A percentile compares a stretch with the other conserved stretches of the same genome.
These are phyloP conservation scores for Phialophora verrucosa DNA, from an alignment of 2,329 filamentous ascomycete species.

Conservation along the genomic window DNA sequence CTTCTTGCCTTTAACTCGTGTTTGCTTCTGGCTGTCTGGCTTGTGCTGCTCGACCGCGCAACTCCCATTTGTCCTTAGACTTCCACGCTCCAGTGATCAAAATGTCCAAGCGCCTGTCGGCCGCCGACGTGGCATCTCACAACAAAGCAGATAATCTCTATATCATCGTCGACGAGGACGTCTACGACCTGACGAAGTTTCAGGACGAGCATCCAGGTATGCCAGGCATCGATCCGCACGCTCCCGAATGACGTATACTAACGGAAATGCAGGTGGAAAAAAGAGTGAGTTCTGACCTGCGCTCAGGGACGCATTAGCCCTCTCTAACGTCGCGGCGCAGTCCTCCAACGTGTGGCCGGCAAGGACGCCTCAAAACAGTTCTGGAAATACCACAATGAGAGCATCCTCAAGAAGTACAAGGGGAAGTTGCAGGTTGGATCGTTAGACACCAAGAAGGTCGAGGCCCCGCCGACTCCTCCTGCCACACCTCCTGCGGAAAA, in stretches of 20 bases:
- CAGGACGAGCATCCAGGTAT: slow-evolving; percentile 76
- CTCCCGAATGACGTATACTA: slow-evolving; percentile 24
- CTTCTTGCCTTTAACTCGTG: neutral
- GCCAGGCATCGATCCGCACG: slow-evolving; percentile 24
- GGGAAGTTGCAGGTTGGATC: slow-evolving; percentile 68
- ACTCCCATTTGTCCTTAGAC: slow-evolving; percentile 9
- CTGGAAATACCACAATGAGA: slow-evolving; percentile 69
- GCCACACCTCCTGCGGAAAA: slow-evolving; percentile 54
- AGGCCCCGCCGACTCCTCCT: slow-evolving; percentile 57
- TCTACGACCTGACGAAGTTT: slow-evolving; percentile 92
- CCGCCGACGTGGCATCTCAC: slow-evolving; percentile 85
- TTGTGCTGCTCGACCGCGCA: slow-evolving; percentile 1
- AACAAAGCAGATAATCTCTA: slow-evolving; percentile 86
- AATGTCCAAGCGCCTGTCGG: slow-evolving; percentile 89
- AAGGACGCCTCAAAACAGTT: slow-evolving; percentile 73
- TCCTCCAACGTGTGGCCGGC: slow-evolving; percentile 68
- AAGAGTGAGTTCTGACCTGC: slow-evolving; percentile 61
- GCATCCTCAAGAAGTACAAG: slow-evolving; percentile 68
- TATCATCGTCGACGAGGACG: slow-evolving; percentile 91
- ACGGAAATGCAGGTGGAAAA: slow-evolving; percentile 64
- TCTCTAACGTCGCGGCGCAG: slow-evolving; percentile 46
- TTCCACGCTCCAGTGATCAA: slow-evolving; percentile 38
- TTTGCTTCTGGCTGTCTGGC: neutral
- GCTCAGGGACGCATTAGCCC: neutral
- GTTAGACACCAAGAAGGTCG: slow-evolving; percentile 80